Percentiles rank a stretch among this genome's conserved stretches.
phyloP scores from a whole-genome alignment of 1,284 basidiomycete species.

The Neotropicomus parvogracilis region DNA sequence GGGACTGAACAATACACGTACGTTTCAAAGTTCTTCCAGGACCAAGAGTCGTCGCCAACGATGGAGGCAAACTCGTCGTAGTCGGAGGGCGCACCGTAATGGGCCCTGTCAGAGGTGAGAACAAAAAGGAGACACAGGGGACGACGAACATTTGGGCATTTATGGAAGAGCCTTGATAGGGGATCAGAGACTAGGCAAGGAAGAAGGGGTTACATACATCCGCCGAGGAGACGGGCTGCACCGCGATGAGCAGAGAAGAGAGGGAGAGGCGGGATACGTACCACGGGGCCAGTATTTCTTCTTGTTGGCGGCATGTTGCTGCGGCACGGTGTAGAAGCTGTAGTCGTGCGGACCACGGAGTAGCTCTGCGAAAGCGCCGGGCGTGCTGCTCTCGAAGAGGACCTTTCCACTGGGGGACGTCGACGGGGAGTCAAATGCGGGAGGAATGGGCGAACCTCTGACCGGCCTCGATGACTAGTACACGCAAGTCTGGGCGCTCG shows the following conservation, averaged over 20 bases:
- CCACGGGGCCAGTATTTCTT: constrained; percentile 61
- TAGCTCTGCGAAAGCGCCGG: constrained; percentile 39
- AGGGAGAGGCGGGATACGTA: constrained; percentile 24
- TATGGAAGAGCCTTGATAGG: constrained; percentile 52
- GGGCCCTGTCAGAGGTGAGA: constrained; percentile 45
- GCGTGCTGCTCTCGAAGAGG: constrained; percentile 39
- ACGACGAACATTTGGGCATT: constrained; percentile 59
- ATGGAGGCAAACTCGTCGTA: constrained; percentile 66
- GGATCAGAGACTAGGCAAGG: not conserved
- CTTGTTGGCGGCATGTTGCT: constrained; percentile 44
- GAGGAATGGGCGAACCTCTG: constrained; percentile 43
- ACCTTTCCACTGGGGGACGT: constrained; percentile 27
- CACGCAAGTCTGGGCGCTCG: constrained; percentile 52
- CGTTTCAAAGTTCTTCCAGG: constrained; percentile 53
- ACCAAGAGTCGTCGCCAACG: constrained; percentile 58
- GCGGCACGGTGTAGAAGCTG: constrained; percentile 52
- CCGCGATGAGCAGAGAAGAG: constrained; percentile 1
- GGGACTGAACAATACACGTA: constrained; percentile 20
- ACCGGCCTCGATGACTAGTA: constrained; percentile 65
- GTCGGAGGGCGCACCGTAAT: constrained; percentile 64
- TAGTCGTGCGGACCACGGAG: constrained; percentile 46
- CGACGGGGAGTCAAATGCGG: too few species aligned
- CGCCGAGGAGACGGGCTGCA: constrained; percentile 62
- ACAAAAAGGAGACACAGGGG: not conserved
- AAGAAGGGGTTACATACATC: constrained; percentile 46